Conservation (phyloP, 2,329 filamentous ascomycete genomes). For the Fusarium verticillioides region DNA sequence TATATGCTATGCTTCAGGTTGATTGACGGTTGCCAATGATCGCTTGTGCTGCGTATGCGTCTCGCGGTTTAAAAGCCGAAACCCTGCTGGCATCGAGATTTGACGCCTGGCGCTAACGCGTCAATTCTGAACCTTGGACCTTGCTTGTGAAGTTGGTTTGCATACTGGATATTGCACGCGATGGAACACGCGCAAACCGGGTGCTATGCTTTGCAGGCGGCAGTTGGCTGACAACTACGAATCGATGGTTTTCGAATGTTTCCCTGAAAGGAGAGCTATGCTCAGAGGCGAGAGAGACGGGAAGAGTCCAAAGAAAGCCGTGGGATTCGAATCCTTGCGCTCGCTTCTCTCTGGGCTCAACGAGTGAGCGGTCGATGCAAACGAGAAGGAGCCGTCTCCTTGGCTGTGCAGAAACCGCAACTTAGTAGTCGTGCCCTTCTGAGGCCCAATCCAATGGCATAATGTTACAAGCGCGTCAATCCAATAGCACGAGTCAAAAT, state of each 20-base stretch:
- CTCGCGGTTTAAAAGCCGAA: slow-evolving; percentile 28
- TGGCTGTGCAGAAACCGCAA: slow-evolving; percentile 23
- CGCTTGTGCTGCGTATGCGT: slow-evolving; percentile 21
- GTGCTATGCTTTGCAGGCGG: slow-evolving; percentile 26
- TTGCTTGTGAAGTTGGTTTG: slow-evolving; percentile 1
- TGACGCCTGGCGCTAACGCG: slow-evolving; percentile 1
- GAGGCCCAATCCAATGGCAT: slow-evolving; percentile 17
- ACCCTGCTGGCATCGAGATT: slow-evolving; percentile 6
- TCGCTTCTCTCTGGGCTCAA: slow-evolving; percentile 36
- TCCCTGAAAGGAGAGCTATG: slow-evolving; percentile 23
- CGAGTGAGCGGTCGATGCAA: slow-evolving; percentile 33
- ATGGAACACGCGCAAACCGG: slow-evolving; percentile 11
- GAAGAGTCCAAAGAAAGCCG: slow-evolving; percentile 34
- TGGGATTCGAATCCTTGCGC: slow-evolving; percentile 45
- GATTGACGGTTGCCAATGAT: slow-evolving; percentile 35
- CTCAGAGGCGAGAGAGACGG: slow-evolving; percentile 31
- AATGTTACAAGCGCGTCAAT: slow-evolving; percentile 3
- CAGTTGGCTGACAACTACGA: slow-evolving; percentile 17
- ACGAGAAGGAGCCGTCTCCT: slow-evolving; percentile 33
- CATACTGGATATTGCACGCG: neutral
- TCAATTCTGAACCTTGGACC: neutral
- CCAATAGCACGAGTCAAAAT: slow-evolving; percentile 11
- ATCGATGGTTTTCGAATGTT: slow-evolving; percentile 10
- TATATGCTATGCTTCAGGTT: slow-evolving; percentile 35
- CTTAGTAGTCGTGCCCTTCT: slow-evolving; percentile 22